Conservation (phyloP, 139 green algal species). For the Chlorokybus atmophyticus region DNA sequence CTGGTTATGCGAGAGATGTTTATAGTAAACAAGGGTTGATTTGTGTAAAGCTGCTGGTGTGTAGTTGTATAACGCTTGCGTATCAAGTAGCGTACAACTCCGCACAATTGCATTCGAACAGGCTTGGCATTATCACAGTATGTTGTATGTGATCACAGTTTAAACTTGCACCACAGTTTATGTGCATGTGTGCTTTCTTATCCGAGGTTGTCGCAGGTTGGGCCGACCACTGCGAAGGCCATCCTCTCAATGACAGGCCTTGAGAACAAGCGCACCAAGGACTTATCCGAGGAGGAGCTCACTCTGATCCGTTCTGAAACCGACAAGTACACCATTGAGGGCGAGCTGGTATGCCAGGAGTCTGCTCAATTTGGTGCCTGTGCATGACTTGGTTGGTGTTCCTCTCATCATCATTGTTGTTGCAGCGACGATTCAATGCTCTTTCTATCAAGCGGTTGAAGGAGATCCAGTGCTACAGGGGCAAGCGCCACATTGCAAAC, state of each 20-base stretch:
- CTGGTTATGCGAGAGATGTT: too few species aligned
- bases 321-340: conserved; percentile 40
- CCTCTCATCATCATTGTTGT: too few species aligned
- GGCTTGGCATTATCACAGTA: too few species aligned
- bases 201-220: conserved; percentile 89
- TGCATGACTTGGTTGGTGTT: too few species aligned
- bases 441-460: conserved; percentile 96
- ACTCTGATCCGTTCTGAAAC: conserved; percentile 68
- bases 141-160: conserved; percentile 1
- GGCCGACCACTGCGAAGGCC: conserved; percentile 71
- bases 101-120: too few species aligned
- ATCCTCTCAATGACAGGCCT: conserved; percentile 66
- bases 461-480: conserved; percentile 95
- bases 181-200: conserved; percentile 9
- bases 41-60: too few species aligned
- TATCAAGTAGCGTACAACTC: too few species aligned
- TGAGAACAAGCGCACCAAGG: conserved; percentile 91
- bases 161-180: neutral
- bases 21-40: too few species aligned
- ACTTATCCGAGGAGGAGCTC: conserved; percentile 93
- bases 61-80: too few species aligned
- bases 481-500: conserved; percentile 69
- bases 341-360: conserved; percentile 46
- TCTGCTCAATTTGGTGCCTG: neutral
- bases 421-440: conserved; percentile 54